These are phyloP conservation scores for Aspergillus steynii DNA, from an alignment of 495 filamentous ascomycete species.

Conservation along the genomic window DNA sequence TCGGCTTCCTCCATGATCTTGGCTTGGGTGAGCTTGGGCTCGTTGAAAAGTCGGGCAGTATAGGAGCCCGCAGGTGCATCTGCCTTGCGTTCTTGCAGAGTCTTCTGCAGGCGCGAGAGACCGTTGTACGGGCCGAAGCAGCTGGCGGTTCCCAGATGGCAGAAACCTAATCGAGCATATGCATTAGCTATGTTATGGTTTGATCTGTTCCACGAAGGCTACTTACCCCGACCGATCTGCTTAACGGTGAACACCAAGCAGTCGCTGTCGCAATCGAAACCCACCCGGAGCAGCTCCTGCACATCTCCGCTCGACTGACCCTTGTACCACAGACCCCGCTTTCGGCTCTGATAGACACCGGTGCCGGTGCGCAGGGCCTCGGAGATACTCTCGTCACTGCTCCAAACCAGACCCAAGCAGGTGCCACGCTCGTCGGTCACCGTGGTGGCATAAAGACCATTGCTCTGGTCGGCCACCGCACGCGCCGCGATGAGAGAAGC, in stretches of 20 bases:
- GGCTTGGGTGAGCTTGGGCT: conserved; percentile 81
- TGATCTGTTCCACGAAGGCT: background rate
- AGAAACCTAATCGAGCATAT: conserved; percentile 65
- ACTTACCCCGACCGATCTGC: conserved; percentile 73
- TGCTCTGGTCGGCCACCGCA: conserved; percentile 77
- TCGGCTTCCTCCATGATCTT: conserved; percentile 99
- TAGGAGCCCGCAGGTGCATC: conserved; percentile 89
- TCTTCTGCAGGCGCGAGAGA: conserved; percentile 80
- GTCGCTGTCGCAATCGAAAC: conserved; percentile 89
- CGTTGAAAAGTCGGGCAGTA: conserved; percentile 87
- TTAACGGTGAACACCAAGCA: conserved; percentile 85
- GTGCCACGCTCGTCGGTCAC: conserved; percentile 87
- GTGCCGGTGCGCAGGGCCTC: conserved; percentile 84
- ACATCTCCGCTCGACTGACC: conserved; percentile 91
- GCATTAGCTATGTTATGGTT: background rate
- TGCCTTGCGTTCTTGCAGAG: conserved; percentile 72
- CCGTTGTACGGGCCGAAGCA: conserved; percentile 88
- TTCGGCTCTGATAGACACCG: conserved; percentile 93
- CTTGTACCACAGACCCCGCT: conserved; percentile 95
- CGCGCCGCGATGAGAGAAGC: conserved; percentile 66
- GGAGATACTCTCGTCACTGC: conserved; percentile 82
- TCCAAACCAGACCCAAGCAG: conserved; percentile 89
- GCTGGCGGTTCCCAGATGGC: conserved; percentile 85
- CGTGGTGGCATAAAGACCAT: conserved; percentile 81
- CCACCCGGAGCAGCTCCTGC: conserved; percentile 82